Conservation (phyloP, 495 filamentous ascomycete species). For the Chlorociboria aeruginascens region DNA sequence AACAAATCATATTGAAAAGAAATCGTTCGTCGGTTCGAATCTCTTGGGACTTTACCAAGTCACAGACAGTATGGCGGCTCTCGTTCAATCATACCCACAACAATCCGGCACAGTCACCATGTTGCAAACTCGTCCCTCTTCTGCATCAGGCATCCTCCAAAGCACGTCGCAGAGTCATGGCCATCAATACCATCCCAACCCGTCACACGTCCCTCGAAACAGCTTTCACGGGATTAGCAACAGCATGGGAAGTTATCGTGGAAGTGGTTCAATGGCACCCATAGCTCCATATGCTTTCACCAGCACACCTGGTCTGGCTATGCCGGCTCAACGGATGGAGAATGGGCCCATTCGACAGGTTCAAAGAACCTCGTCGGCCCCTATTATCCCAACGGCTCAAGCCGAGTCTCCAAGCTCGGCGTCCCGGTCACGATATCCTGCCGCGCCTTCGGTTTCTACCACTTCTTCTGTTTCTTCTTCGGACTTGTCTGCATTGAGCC, state of each 20-base stretch:
- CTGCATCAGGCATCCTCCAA: slow-evolving; percentile 56
- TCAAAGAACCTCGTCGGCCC: slow-evolving; percentile 53
- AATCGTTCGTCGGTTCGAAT: background rate
- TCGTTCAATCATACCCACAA: slow-evolving; percentile 82
- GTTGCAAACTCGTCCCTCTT: slow-evolving; percentile 66
- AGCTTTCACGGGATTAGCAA: slow-evolving; percentile 44
- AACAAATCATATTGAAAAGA: background rate
- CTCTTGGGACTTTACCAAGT: background rate
- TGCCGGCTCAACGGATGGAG: slow-evolving; percentile 42
- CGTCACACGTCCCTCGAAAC: slow-evolving; percentile 49
- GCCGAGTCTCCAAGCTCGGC: slow-evolving; percentile 34
- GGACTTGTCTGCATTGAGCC: slow-evolving; percentile 19
- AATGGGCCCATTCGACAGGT: slow-evolving; percentile 49
- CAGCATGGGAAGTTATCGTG: slow-evolving; percentile 51
- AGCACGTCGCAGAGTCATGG: slow-evolving; percentile 37
- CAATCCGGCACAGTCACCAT: slow-evolving; percentile 70
- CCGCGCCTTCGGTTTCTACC: slow-evolving; percentile 50
- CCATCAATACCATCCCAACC: slow-evolving; percentile 39
- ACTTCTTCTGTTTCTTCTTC: slow-evolving; percentile 34
- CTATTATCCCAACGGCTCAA: slow-evolving; percentile 35
- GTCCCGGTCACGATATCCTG: slow-evolving; percentile 41
- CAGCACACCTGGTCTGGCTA: slow-evolving; percentile 55
- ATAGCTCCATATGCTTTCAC: slow-evolving; percentile 82
- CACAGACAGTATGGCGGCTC: slow-evolving; percentile 64
- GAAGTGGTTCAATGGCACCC: slow-evolving; percentile 49